A percentile compares a stretch with the other conserved stretches of the same genome.
Evolutionary conservation across 352 stramenopile species (phyloP).

Genomic region (Globisporangium echinulatum): DNA sequence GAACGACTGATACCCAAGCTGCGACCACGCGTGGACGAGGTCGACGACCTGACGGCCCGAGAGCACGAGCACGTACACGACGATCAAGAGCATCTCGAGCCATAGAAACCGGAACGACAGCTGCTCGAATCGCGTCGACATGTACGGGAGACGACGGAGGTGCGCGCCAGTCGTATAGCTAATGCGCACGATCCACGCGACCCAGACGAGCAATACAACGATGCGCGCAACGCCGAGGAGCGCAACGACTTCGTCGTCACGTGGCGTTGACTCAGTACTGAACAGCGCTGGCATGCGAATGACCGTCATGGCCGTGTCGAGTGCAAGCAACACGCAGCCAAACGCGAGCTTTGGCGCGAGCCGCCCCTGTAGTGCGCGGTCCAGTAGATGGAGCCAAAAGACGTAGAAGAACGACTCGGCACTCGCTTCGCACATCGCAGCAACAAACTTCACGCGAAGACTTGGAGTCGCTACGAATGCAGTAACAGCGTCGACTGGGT

Average conservation of each 20-base stretch:
- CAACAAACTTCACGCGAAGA: constrained; percentile 57
- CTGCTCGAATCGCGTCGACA: constrained; percentile 81
- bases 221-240: constrained; percentile 59
- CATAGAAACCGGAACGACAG: constrained; percentile 84
- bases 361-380: constrained; percentile 18
- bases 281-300: constrained; percentile 51
- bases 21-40: constrained; percentile 56
- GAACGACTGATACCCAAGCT: constrained; percentile 60
- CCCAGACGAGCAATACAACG: constrained; percentile 56
- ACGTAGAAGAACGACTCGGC: constrained; percentile 73
- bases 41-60: constrained; percentile 63
- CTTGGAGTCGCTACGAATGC: constrained; percentile 50
- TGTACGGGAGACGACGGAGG: constrained; percentile 74
- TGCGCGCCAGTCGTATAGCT: constrained; percentile 45
- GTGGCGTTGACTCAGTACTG: constrained; percentile 3
- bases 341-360: constrained; percentile 29
- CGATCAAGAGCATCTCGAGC: constrained; percentile 66
- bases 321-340: constrained; percentile 35
- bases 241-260: constrained; percentile 52
- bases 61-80: constrained; percentile 65
- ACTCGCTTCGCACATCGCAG: constrained; percentile 60
- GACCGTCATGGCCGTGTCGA: constrained; percentile 57
- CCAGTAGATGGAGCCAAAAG: constrained; percentile 77
- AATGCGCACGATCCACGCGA: constrained; percentile 61
- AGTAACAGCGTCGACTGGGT: constrained; percentile 63